Conservation (phyloP, 2,329 filamentous ascomycete species). For the Dactylellina parvicollis region DNA sequence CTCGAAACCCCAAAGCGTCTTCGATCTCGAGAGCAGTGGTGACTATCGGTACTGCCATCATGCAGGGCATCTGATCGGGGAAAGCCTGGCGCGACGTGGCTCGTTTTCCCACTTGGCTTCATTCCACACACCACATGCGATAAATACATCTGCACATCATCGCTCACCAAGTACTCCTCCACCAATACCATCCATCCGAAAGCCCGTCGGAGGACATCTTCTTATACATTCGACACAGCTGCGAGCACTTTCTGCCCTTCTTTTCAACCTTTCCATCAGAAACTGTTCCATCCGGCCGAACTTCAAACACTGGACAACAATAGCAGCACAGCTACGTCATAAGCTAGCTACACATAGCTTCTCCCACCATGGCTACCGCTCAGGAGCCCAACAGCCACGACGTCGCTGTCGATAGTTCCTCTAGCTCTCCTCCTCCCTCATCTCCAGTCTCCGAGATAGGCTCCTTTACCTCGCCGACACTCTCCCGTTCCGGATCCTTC, state of each 20-base stretch:
- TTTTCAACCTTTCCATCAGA: no score
- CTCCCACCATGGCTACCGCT: slow-evolving; percentile 21
- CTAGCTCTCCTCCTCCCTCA: slow-evolving; percentile 46
- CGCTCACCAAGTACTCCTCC: no score
- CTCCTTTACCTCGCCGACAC: slow-evolving; percentile 39
- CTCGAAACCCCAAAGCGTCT: no score
- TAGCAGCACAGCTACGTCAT: slow-evolving; percentile 22
- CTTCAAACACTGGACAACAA: neutral
- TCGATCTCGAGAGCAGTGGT: no score
- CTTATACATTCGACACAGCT: neutral
- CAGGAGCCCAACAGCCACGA: slow-evolving; percentile 35
- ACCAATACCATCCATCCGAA: neutral
- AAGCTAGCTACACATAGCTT: no score
- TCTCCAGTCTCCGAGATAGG: slow-evolving; percentile 41
- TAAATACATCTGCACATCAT: no score
- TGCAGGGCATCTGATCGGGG: slow-evolving; percentile 1
- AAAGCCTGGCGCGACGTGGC: slow-evolving; percentile 37
- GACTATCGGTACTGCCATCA: neutral
- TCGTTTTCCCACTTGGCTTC: neutral
- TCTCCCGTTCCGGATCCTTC: slow-evolving; percentile 47
- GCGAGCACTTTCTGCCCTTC: neutral
- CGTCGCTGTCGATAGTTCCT: slow-evolving; percentile 39
- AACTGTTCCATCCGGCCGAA: no score
- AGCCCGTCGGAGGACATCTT: neutral
- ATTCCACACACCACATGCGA: no score